Conservation (phyloP, 257 asterid genomes). For the Euphrasia confusa region DNA sequence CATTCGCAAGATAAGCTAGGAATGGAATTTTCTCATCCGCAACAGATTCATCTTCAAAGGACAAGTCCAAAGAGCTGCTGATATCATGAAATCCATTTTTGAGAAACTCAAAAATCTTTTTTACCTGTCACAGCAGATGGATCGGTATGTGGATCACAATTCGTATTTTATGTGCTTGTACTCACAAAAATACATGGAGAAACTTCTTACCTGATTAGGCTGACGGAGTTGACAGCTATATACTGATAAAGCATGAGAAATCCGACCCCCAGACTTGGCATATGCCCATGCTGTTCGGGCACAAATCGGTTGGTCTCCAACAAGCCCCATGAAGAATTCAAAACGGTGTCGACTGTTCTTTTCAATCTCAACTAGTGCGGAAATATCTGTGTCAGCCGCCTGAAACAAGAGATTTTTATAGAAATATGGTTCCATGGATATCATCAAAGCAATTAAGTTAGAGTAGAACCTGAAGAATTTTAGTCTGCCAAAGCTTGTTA, state of each 20-base stretch:
- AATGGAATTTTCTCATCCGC: conserved; percentile 99
- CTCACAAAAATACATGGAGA: conserved; percentile 14
- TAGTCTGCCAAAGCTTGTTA: conserved; percentile 96
- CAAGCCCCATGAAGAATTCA: conserved; percentile 99
- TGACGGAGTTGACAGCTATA: conserved; percentile 89
- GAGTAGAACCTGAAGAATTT: conserved; percentile 79
- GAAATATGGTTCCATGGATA: conserved; percentile 20
- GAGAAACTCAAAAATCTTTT: conserved; percentile 81
- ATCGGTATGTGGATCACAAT: conserved; percentile 23
- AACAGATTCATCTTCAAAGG: conserved; percentile 90
- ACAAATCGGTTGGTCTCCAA: conserved; percentile 90
- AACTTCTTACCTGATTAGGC: conserved; percentile 65
- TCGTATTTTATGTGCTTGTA: background rate
- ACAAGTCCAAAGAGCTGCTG: conserved; percentile 91
- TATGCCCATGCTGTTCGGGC: conserved; percentile 99
- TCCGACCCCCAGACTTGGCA: conserved; percentile 88
- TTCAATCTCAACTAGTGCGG: conserved; percentile 97
- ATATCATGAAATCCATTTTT: conserved; percentile 79
- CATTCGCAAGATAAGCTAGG: conserved; percentile 90
- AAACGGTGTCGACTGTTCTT: conserved; percentile 94
- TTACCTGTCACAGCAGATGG: conserved; percentile 62
- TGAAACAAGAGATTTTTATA: conserved; percentile 40
- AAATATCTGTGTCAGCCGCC: conserved; percentile 98
- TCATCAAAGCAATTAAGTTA: conserved; percentile 15
- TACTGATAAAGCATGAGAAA: conserved; percentile 96